phyloP scores from a whole-genome alignment of 2,329 filamentous ascomycete genomes.

The Paecilomyces niveus region DNA sequence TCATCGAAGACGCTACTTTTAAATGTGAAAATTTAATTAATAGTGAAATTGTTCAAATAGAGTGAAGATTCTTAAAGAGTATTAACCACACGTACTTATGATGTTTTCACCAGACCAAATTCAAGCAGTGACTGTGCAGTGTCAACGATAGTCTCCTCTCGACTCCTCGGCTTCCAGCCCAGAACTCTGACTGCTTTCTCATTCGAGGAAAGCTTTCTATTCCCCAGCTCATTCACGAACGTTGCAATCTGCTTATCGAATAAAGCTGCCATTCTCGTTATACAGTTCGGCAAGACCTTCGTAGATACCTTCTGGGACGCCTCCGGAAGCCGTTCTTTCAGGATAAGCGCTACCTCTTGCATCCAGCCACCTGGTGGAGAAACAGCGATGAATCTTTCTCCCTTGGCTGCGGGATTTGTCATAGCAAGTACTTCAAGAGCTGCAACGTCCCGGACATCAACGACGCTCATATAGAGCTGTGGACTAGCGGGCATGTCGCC shows the following conservation, averaged over 20 bases:
- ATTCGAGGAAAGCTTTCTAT: conserved; percentile 11
- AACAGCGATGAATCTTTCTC: conserved; percentile 17
- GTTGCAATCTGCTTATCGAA: conserved; percentile 13
- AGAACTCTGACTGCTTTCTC: conserved; percentile 18
- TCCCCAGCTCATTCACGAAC: conserved; percentile 16
- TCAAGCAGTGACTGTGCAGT: background rate
- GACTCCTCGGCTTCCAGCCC: conserved; percentile 15
- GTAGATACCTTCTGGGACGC: conserved; percentile 37
- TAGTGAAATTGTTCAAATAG: too few species aligned
- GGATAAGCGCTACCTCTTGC: conserved; percentile 13
- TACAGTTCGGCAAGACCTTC: conserved; percentile 48
- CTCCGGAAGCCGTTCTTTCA: conserved; percentile 10
- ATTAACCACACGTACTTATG: too few species aligned
- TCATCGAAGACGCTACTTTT: too few species aligned
- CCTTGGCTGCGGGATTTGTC: conserved; percentile 14
- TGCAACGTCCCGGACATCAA: conserved; percentile 27
- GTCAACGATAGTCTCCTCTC: conserved; percentile 14
- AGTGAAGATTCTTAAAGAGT: too few species aligned
- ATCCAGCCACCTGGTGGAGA: conserved; percentile 5
- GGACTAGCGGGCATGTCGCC: conserved; percentile 22
- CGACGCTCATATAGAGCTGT: conserved; percentile 14
- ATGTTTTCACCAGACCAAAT: too few species aligned
- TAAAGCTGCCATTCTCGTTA: conserved; percentile 15
- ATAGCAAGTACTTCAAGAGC: conserved; percentile 23
- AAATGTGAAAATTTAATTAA: too few species aligned